A percentile compares a stretch with the other conserved stretches of the same genome.
phyloP scores from a whole-genome alignment of 352 stramenopile genomes.

The Phytophthora sojae region DNA sequence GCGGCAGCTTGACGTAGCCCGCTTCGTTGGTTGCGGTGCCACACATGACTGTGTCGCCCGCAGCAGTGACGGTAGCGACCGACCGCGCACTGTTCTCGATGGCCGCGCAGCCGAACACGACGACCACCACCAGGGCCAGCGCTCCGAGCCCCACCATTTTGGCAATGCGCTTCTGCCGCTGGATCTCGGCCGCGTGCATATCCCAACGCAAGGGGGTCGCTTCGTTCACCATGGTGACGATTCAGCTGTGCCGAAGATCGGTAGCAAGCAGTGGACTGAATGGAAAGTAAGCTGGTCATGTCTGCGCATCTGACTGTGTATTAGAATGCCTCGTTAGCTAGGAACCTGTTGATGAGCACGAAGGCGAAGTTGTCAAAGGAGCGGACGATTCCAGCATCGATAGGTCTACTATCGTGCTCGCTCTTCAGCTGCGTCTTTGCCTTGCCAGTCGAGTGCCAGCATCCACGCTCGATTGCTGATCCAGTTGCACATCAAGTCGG shows the following conservation, averaged over 20 bases:
- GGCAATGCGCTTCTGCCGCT: slow-evolving; percentile 26
- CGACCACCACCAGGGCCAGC: slow-evolving; percentile 15
- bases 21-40: slow-evolving; percentile 49
- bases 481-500: slow-evolving; percentile 97
- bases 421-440: slow-evolving; percentile 52
- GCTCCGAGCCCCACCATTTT: slow-evolving; percentile 25
- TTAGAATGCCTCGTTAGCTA: slow-evolving; percentile 39
- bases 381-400: slow-evolving; percentile 46
- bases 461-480: slow-evolving; percentile 95
- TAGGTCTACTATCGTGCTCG: slow-evolving; percentile 13
- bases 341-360: slow-evolving; percentile 65
- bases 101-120: slow-evolving; percentile 21
- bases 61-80: background rate
- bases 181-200: slow-evolving; percentile 1
- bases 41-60: slow-evolving; percentile 5
- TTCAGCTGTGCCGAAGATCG: slow-evolving; percentile 1
- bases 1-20: slow-evolving; percentile 54
- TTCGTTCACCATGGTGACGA: slow-evolving; percentile 24
- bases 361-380: slow-evolving; percentile 58
- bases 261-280: background rate
- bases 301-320: background rate
- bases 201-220: slow-evolving; percentile 25
- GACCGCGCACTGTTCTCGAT: slow-evolving; percentile 1
- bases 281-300: background rate
- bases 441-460: slow-evolving; percentile 88